These are phyloP conservation scores for Irpex lacteus DNA, from an alignment of 1,284 basidiomycete genomes.

Conservation along the genomic window DNA sequence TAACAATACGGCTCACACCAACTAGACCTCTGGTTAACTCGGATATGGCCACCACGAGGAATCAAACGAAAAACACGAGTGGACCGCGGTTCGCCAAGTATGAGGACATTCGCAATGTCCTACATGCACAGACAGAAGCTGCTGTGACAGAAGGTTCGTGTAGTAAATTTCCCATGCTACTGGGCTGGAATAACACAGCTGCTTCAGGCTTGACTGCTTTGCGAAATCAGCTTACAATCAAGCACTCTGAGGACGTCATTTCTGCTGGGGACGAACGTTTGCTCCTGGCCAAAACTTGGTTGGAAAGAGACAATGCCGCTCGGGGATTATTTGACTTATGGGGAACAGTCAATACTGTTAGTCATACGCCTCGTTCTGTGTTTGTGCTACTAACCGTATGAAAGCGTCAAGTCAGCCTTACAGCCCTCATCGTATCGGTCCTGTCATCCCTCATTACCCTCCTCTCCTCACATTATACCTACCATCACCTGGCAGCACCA, in stretches of 20 bases:
- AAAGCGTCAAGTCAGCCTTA: slow-evolving; percentile 44
- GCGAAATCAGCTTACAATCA: slow-evolving; percentile 55
- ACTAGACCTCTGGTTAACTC: neutral
- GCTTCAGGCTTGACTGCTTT: slow-evolving; percentile 32
- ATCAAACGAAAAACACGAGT: neutral
- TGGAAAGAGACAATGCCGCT: slow-evolving; percentile 52
- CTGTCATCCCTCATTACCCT: slow-evolving; percentile 56
- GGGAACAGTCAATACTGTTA: slow-evolving; percentile 50
- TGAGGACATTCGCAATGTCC: slow-evolving; percentile 25
- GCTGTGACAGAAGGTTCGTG: slow-evolving; percentile 26
- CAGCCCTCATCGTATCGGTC: slow-evolving; percentile 47
- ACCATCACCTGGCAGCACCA: slow-evolving; percentile 56
- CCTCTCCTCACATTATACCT: slow-evolving; percentile 61
- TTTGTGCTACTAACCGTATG: slow-evolving; percentile 11
- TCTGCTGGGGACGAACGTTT: slow-evolving; percentile 58
- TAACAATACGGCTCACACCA: too few relatives aligned
- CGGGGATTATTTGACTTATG: slow-evolving; percentile 62
- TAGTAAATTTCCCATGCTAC: neutral
- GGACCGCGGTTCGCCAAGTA: slow-evolving; percentile 19
- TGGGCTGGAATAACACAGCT: neutral
- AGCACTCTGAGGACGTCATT: slow-evolving; percentile 39
- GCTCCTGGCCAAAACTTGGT: slow-evolving; percentile 56
- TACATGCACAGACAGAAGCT: slow-evolving; percentile 25
- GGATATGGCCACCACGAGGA: neutral
- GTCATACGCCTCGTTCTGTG: slow-evolving; percentile 14